These are phyloP conservation scores for Stylonectria norvegica DNA, from an alignment of 2,329 filamentous ascomycete species.

Conservation along the genomic window DNA sequence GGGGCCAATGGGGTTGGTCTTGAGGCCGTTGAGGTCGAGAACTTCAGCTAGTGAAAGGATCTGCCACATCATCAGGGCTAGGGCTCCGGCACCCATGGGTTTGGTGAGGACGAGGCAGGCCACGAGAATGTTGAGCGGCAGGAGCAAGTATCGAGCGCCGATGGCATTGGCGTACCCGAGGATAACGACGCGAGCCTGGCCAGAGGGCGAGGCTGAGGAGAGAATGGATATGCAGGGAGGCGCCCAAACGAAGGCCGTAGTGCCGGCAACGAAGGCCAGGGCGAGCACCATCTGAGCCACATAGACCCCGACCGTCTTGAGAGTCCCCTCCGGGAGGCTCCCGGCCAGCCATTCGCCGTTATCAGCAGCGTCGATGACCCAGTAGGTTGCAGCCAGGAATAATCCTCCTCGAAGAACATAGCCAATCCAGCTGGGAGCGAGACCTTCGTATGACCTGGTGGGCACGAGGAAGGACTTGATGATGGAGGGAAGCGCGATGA, in stretches of 20 bases:
- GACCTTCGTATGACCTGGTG: slow-evolving; percentile 84
- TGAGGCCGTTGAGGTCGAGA: slow-evolving; percentile 57
- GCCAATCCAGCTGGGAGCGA: slow-evolving; percentile 80
- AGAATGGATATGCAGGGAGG: slow-evolving; percentile 79
- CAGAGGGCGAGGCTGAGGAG: slow-evolving; percentile 41
- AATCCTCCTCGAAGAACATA: slow-evolving; percentile 74
- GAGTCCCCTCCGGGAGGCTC: slow-evolving; percentile 49
- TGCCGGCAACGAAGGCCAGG: slow-evolving; percentile 77
- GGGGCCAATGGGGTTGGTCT: slow-evolving; percentile 73
- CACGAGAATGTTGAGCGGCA: slow-evolving; percentile 74
- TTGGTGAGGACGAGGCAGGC: slow-evolving; percentile 81
- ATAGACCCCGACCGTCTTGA: slow-evolving; percentile 73
- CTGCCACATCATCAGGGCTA: slow-evolving; percentile 83
- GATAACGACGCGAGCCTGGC: slow-evolving; percentile 64
- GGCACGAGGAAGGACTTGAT: slow-evolving; percentile 75
- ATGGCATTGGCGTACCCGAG: slow-evolving; percentile 92
- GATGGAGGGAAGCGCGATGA: slow-evolving; percentile 67
- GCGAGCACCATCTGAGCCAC: slow-evolving; percentile 78
- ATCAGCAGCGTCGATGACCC: slow-evolving; percentile 85
- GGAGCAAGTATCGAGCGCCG: slow-evolving; percentile 82
- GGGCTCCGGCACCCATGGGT: slow-evolving; percentile 85
- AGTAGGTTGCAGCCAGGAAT: slow-evolving; percentile 74
- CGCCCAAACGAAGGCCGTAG: slow-evolving; percentile 79
- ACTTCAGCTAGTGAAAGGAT: slow-evolving; percentile 73
- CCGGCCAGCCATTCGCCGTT: slow-evolving; percentile 74